Conservation (phyloP, 306 rosid species). For the Aeschynomene evenia region DNA sequence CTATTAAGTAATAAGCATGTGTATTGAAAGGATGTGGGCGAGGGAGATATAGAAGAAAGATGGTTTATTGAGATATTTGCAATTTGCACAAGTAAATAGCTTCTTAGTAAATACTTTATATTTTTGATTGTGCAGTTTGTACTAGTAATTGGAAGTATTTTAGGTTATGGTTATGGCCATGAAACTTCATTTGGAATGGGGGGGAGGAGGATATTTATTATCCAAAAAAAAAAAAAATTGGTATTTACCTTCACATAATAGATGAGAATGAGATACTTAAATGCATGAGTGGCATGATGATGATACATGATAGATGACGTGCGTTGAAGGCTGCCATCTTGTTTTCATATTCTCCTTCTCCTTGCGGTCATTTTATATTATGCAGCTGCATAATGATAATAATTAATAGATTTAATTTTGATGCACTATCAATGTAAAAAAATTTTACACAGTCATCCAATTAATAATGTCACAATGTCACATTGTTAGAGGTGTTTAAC, state of each 20-base stretch:
- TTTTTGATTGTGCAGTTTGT: too few relatives aligned
- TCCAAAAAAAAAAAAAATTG: neutral
- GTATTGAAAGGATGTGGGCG: neutral
- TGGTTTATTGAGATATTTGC: neutral
- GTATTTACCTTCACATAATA: neutral
- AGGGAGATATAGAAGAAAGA: neutral
- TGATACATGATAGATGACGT: neutral
- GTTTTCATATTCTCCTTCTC: neutral
- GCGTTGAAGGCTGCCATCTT: conserved; percentile 1
- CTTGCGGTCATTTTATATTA: neutral
- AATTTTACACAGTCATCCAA: too few relatives aligned
- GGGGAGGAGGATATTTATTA: neutral
- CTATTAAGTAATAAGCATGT: neutral
- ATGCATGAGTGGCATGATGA: neutral
- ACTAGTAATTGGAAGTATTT: neutral
- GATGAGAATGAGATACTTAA: neutral
- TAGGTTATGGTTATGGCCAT: neutral
- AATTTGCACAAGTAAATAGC: neutral
- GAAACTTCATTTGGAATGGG: neutral
- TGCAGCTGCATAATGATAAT: neutral
- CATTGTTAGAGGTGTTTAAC: too few relatives aligned
- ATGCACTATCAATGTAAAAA: too few relatives aligned
- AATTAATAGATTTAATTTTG: too few relatives aligned
- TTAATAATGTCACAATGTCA: too few relatives aligned
- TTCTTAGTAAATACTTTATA: neutral